These are phyloP conservation scores for Aspergillus ruber DNA, from an alignment of 2,329 filamentous ascomycete species.

Conservation along the genomic window DNA sequence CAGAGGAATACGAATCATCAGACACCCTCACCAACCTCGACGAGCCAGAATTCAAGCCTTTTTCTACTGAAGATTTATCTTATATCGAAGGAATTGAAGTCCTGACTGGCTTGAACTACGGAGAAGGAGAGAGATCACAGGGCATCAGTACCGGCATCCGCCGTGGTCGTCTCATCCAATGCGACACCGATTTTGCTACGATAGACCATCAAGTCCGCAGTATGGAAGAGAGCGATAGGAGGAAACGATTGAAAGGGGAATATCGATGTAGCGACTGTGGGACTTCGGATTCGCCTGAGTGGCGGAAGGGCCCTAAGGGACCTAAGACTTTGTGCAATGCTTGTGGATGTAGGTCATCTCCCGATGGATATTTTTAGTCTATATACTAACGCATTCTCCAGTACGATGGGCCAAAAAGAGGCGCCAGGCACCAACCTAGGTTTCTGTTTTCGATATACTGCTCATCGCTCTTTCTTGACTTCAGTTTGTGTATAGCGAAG, in stretches of 20 bases:
- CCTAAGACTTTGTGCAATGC: conserved; percentile 96
- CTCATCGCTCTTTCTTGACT: neutral
- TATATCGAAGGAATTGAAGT: conserved; percentile 88
- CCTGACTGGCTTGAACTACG: conserved; percentile 80
- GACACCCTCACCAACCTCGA: conserved; percentile 27
- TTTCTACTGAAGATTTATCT: conserved; percentile 66
- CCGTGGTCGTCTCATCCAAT: conserved; percentile 73
- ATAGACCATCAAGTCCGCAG: conserved; percentile 59
- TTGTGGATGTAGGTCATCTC: conserved; percentile 60
- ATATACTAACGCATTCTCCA: conserved; percentile 15
- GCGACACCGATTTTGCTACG: conserved; percentile 79
- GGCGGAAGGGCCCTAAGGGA: conserved; percentile 87
- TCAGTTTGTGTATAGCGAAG: conserved; percentile 6
- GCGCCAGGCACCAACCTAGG: conserved; percentile 53
- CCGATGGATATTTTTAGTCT: neutral
- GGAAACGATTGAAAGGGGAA: conserved; percentile 84
- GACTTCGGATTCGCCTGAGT: conserved; percentile 89
- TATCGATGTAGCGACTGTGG: conserved; percentile 96
- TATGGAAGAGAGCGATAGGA: conserved; percentile 61
- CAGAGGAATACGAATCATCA: conserved; percentile 32
- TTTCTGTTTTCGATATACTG: neutral
- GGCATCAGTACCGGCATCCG: conserved; percentile 82
- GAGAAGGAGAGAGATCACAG: conserved; percentile 79
- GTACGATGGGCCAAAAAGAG: conserved; percentile 64
- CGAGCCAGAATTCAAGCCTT: conserved; percentile 27